Base-by-base conservation (phyloP, 192 early-diverging fungal species). In the Coemansia sp. region DNA sequence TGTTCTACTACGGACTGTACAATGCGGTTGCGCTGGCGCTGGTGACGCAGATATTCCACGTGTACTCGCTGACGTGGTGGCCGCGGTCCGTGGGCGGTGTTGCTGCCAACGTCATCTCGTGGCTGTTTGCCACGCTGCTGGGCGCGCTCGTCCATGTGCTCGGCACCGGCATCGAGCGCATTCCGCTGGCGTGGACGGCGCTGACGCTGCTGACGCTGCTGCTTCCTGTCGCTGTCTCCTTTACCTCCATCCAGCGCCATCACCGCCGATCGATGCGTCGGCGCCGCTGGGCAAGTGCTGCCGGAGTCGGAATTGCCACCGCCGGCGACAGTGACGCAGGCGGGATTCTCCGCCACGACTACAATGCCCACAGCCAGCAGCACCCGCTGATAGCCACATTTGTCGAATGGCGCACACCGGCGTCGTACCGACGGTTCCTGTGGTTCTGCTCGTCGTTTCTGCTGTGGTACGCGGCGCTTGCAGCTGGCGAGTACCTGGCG, bases 51-150 rank as follows among this genome's bases (percentile, higher is more conserved):
- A 85, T 92, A 26, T 92, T 92, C 80, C 87, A 85, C 61, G 86
- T 90, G 26, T 92, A 92, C 68, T 87, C 91, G 63, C 78, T 92
- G 61, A 92, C 89, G 37, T 92, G 91, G 91, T 92, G 90, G 89
- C 91, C 91, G 37, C 82, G 85, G 56, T 70, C 77, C 8, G 80
- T 92, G 62, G 87, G 86, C 18, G 89, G 89, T 5, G 56, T 87
- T 10, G 73, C 81, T 36, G 86, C 91, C 12, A 90, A 89, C 70
- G 67, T 83, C 10, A 79, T 87, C 43, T 91, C 89, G 47, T 92
- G 91, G 91, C 49, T 89, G 19, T 76, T 85, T 15, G 85, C 89
- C 9, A 84, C 87, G 11, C 68, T 68, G 11, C 64, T 89, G 39
- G 91, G 89, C 4, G 82, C 87, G 7, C 32, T 87, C 11, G 78